Conservation (phyloP, 257 asterid species). For the Solanum medicagineum region DNA sequence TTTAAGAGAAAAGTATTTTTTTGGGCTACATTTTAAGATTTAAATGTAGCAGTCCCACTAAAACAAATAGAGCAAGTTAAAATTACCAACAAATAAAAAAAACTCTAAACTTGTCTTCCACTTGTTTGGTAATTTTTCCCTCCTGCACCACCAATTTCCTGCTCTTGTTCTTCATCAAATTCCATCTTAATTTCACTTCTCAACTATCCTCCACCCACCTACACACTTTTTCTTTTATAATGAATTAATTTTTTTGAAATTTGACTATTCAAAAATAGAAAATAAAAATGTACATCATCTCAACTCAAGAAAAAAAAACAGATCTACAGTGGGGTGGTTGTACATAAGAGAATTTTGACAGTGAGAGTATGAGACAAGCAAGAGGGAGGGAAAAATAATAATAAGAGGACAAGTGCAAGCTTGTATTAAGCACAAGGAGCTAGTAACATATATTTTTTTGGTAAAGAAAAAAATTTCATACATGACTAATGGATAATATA, state of each 20-base stretch:
- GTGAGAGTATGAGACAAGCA: neutral
- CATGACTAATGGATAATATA: too few relatives aligned
- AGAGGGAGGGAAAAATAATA: too few relatives aligned
- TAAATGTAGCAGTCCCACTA: too few relatives aligned
- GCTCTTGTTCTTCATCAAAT: slow-evolving; percentile 22
- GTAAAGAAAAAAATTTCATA: too few relatives aligned
- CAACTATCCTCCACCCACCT: neutral
- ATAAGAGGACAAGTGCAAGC: too few relatives aligned
- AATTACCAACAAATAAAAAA: too few relatives aligned
- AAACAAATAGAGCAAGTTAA: too few relatives aligned
- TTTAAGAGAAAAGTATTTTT: too few relatives aligned
- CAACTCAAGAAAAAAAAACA: neutral
- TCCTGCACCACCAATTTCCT: neutral
- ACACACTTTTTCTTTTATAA: neutral
- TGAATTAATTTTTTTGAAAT: neutral
- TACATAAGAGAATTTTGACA: neutral
- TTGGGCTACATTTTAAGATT: too few relatives aligned
- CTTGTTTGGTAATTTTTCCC: neutral
- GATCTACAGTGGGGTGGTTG: neutral
- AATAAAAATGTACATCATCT: slow-evolving; percentile 5
- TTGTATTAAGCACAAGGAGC: too few relatives aligned
- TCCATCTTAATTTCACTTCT: slow-evolving; percentile 12
- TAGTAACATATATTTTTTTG: too few relatives aligned
- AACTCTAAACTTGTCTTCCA: too few relatives aligned
- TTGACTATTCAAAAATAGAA: neutral